Evolutionary conservation across 176 grass and related monocot species (phyloP).

Genomic region (Lolium rigidum): DNA sequence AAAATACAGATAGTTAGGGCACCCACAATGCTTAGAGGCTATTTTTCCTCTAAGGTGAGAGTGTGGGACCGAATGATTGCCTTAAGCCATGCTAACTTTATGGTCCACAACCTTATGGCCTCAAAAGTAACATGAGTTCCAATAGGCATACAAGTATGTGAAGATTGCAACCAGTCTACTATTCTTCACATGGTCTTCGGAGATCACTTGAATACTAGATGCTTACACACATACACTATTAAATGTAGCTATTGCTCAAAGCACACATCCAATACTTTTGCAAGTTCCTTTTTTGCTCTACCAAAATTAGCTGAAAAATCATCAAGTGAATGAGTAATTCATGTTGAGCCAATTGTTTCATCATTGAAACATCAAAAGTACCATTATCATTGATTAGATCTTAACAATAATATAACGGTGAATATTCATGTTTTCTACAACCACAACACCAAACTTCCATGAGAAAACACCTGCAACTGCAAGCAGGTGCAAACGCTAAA

Average conservation of each 20-base stretch:
- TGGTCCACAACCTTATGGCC: neutral
- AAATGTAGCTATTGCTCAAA: constrained; percentile 29
- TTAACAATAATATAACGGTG: neutral
- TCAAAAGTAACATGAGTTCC: neutral
- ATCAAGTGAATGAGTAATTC: neutral
- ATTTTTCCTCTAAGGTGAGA: neutral
- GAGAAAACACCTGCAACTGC: neutral
- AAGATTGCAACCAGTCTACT: neutral
- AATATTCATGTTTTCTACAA: neutral
- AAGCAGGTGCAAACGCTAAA: constrained; percentile 4
- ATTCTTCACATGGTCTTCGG: constrained; percentile 1
- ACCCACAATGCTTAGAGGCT: neutral
- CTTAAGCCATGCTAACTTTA: neutral
- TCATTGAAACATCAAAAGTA: neutral
- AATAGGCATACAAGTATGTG: neutral
- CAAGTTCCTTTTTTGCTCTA: constrained; percentile 8
- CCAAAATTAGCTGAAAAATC: neutral
- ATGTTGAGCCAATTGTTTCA: neutral
- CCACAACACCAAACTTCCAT: neutral
- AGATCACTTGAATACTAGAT: constrained; percentile 7
- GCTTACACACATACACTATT: neutral
- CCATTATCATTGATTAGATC: neutral
- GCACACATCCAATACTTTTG: neutral
- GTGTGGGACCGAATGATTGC: neutral
- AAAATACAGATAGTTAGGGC: neutral